phyloP scores from a whole-genome alignment of 108 stramenopile genomes.

The Pseudonitzschia multistriata region DNA sequence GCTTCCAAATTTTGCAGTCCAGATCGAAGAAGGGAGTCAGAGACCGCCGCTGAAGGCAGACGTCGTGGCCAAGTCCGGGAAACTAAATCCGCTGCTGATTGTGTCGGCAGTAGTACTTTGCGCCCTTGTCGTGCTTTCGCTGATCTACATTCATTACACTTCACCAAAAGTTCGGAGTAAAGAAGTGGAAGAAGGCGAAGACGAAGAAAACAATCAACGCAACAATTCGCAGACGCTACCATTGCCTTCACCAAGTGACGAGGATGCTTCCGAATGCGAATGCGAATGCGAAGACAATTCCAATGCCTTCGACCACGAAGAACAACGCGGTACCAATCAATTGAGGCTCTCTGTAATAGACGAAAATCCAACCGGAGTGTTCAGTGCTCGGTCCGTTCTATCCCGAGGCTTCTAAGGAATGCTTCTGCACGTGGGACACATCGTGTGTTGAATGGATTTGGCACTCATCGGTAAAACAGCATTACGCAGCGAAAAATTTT shows the following conservation, averaged over 20 bases:
- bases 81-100: not conserved
- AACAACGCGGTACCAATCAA: not conserved
- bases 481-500: too few species aligned
- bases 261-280: not conserved
- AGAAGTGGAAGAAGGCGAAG: not conserved
- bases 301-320: not conserved
- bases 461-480: too few species aligned
- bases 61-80: not conserved
- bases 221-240: not conserved
- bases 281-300: not conserved
- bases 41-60: not conserved
- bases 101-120: not conserved
- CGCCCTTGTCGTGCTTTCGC: not conserved
- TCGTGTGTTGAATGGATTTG: too few species aligned
- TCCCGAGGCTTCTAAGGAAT: not conserved
- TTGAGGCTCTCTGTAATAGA: not conserved
- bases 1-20: conserved; percentile 1
- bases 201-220: not conserved
- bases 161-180: not conserved
- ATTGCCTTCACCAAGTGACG: not conserved
- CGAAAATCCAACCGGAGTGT: not conserved
- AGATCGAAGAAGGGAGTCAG: not conserved
- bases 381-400: not conserved
- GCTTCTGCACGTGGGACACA: too few species aligned
- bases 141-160: not conserved